Conservation (phyloP, 2,329 filamentous ascomycete genomes). For the Tolypocladium pustulatum region DNA sequence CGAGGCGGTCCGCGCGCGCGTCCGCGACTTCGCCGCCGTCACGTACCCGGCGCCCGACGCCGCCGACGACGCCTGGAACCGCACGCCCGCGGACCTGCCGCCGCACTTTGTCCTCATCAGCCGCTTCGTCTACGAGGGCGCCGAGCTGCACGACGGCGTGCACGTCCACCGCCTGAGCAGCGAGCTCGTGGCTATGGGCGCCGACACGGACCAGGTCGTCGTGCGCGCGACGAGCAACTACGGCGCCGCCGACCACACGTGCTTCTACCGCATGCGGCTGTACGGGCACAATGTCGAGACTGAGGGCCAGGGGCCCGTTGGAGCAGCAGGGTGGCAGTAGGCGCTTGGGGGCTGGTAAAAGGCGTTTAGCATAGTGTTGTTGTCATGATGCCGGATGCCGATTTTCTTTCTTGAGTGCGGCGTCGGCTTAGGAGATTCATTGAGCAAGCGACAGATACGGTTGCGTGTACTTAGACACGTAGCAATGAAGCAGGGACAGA, state of each 20-base stretch:
- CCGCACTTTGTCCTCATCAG: slow-evolving; percentile 46
- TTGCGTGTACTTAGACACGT: background rate
- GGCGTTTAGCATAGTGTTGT: background rate
- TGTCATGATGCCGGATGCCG: background rate
- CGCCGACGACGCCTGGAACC: slow-evolving; percentile 14
- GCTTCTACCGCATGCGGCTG: slow-evolving; percentile 53
- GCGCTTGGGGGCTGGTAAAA: background rate
- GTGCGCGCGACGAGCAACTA: slow-evolving; percentile 49
- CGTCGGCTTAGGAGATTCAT: background rate
- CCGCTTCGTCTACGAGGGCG: slow-evolving; percentile 41
- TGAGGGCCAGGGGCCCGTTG: background rate
- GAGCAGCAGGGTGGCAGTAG: background rate
- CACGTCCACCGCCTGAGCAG: slow-evolving; percentile 44
- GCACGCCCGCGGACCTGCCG: slow-evolving; percentile 13
- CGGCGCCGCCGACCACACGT: slow-evolving; percentile 48
- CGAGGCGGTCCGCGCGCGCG: slow-evolving; percentile 23
- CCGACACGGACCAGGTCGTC: slow-evolving; percentile 40
- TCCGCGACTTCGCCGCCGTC: slow-evolving; percentile 30
- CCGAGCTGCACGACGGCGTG: slow-evolving; percentile 28
- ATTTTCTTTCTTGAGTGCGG: background rate
- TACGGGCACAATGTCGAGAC: slow-evolving; percentile 33
- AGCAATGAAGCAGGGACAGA: background rate
- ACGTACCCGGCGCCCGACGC: slow-evolving; percentile 28
- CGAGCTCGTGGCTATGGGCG: slow-evolving; percentile 35
- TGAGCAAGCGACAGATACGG: background rate